Evolutionary conservation across 768 basidiomycete genomes (phyloP).

Genomic region (Amanita phalloides): DNA sequence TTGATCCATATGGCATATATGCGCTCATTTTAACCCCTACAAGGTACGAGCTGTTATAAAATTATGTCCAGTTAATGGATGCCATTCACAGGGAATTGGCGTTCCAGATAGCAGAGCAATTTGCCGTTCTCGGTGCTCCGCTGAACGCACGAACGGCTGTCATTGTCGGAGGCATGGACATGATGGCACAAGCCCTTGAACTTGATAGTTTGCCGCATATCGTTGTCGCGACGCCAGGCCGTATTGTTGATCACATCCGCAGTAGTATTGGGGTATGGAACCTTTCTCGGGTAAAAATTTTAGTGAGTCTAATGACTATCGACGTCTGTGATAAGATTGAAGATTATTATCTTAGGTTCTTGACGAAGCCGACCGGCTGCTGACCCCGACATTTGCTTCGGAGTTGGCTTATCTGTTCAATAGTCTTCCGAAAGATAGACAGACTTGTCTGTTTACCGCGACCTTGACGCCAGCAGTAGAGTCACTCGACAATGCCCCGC

Average conservation of each 20-base stretch:
- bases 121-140: conserved; percentile 77
- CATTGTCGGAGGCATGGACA: conserved; percentile 97
- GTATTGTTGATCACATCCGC: conserved; percentile 82
- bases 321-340: neutral
- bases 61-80: neutral
- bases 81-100: conserved; percentile 68
- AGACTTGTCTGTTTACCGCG: conserved; percentile 95
- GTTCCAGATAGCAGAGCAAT: conserved; percentile 96
- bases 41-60: conserved; percentile 39
- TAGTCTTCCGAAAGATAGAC: conserved; percentile 73
- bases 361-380: conserved; percentile 92
- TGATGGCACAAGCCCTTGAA: conserved; percentile 88
- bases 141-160: conserved; percentile 80
- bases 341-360: conserved; percentile 48
- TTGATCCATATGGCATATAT: conserved; percentile 92
- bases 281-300: conserved; percentile 71
- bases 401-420: conserved; percentile 75
- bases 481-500: conserved; percentile 56
- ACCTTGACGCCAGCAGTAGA: conserved; percentile 87
- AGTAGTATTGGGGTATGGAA: conserved; percentile 78
- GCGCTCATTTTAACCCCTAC: conserved; percentile 93
- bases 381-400: conserved; percentile 81
- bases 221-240: conserved; percentile 91
- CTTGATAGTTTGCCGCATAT: conserved; percentile 82
- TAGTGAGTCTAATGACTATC: conserved; percentile 39